Evolutionary conservation across 495 filamentous ascomycete species (phyloP).

Genomic region (Penicillium chermesinum): DNA sequence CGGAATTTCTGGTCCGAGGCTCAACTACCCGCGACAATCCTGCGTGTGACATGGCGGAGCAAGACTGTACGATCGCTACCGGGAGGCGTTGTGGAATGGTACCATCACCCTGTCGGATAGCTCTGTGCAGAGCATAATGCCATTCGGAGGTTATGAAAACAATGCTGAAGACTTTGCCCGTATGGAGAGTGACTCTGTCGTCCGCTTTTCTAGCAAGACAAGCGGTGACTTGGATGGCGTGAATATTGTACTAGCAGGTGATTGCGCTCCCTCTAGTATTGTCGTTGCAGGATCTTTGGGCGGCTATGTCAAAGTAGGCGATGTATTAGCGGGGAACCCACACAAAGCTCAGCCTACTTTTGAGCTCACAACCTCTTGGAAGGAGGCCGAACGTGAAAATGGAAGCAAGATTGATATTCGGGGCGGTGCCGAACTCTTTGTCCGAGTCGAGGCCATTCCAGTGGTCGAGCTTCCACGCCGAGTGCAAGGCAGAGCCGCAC

Average conservation of each 20-base stretch:
- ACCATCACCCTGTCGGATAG: constrained; percentile 6
- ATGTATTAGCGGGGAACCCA: constrained; percentile 18
- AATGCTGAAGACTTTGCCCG: constrained; percentile 16
- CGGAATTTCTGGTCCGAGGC: constrained; percentile 16
- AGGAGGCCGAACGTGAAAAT: constrained; percentile 10
- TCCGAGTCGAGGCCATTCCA: constrained; percentile 18
- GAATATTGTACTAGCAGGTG: constrained; percentile 24
- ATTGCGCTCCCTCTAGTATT: constrained; percentile 1
- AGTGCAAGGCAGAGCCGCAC: constrained; percentile 20
- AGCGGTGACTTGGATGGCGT: constrained; percentile 23
- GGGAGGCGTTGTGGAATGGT: constrained; percentile 21
- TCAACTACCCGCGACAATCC: constrained; percentile 3
- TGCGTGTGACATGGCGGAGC: constrained; percentile 20
- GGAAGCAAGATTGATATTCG: constrained; percentile 15
- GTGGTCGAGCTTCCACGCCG: constrained; percentile 12
- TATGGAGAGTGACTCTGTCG: not conserved
- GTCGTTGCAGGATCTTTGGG: constrained; percentile 18
- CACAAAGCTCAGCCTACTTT: constrained; percentile 24
- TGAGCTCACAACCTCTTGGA: constrained; percentile 10
- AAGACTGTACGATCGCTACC: constrained; percentile 19
- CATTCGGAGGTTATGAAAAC: constrained; percentile 16
- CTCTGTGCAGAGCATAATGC: not conserved
- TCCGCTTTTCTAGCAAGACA: constrained; percentile 20
- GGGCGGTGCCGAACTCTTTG: constrained; percentile 22
- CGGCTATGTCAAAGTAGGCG: constrained; percentile 30